phyloP scores from a whole-genome alignment of 2,329 filamentous ascomycete species.

The Aureobasidium zeae region DNA sequence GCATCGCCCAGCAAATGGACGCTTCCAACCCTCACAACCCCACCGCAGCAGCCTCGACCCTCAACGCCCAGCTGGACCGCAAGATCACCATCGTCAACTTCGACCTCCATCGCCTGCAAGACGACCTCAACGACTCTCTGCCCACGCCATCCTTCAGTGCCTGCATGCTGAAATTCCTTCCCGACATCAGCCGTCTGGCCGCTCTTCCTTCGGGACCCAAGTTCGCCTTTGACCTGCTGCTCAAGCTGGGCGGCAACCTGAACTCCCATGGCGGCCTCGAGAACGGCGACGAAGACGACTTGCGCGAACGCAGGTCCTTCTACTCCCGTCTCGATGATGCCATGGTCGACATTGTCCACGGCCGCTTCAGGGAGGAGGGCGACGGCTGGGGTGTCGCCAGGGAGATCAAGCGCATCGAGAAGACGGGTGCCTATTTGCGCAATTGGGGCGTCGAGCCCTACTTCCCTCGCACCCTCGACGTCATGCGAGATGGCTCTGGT shows the following conservation, averaged over 20 bases:
- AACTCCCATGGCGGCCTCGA: constrained; percentile 46
- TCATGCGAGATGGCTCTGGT: constrained; percentile 34
- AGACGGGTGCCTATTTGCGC: constrained; percentile 43
- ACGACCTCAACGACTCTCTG: constrained; percentile 47
- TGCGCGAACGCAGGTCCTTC: constrained; percentile 41
- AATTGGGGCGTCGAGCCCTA: constrained; percentile 46
- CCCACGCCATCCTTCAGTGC: constrained; percentile 44
- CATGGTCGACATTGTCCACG: constrained; percentile 45
- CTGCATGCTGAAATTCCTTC: constrained; percentile 47
- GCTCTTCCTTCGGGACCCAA: constrained; percentile 39
- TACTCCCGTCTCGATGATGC: constrained; percentile 40
- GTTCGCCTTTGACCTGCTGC: constrained; percentile 45
- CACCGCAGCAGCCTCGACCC: constrained; percentile 40
- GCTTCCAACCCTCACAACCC: constrained; percentile 32
- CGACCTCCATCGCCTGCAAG: constrained; percentile 47
- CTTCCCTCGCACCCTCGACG: constrained; percentile 43
- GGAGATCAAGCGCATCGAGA: constrained; percentile 48
- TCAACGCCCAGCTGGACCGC: constrained; percentile 49
- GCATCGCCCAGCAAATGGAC: constrained; percentile 46
- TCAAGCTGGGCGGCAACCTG: constrained; percentile 48
- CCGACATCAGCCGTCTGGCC: constrained; percentile 43
- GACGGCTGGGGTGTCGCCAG: constrained; percentile 44
- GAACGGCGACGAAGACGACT: constrained; percentile 39
- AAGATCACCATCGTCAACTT: constrained; percentile 51
- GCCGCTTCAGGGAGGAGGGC: constrained; percentile 40